Base-by-base conservation (phyloP, 257 asterid genomes). In the Mentha longifolia region DNA sequence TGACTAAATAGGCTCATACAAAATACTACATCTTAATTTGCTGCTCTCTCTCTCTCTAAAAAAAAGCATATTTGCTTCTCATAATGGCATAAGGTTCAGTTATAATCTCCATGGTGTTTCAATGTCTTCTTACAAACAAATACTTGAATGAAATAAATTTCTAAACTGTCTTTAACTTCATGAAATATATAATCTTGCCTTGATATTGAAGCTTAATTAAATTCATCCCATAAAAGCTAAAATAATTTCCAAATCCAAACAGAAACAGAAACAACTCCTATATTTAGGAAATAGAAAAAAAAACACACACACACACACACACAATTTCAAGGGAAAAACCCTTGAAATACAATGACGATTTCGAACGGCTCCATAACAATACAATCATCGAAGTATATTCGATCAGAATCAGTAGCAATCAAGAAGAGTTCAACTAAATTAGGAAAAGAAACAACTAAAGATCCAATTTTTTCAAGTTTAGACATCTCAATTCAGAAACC, bases 401-500 rank as follows among this genome's bases (percentile, higher is more conserved):
- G 45, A 17, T 8, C 39, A 61, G 22, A 42, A 54, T 19, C 31
- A 7, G 10, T 30, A 62, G 12, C 61, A 47, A 71, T 61, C 69
- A 58, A 66, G 12, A 52, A 35, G 72, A 1, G 42, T 28, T 42
- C 6, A 16, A 9, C 25, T 22, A 22, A 22, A 65, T 6, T 5
- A 19, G 51, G n/a, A 59, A 35, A 35, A 35, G 39, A 35, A 64
- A 58, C 78, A 62, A 67, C n/a, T 56, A 61, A 54, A 64, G 76
- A 62, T 63, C 68, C 62, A 43, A 33, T 1, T 9, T 11, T 11
- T 57, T 22, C 16, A 30, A 42, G 55, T n/a, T 25, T 41, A 63
- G 61, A 25, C 13, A 22, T 15, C 47, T 14, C 68, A 71, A 61
- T 42, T 31, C 37, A 71, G 33, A 68, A 76, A 73, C 68, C 71